These are phyloP conservation scores for Nannochloris sp. DNA, from an alignment of 139 green algal species.

Conservation along the genomic window DNA sequence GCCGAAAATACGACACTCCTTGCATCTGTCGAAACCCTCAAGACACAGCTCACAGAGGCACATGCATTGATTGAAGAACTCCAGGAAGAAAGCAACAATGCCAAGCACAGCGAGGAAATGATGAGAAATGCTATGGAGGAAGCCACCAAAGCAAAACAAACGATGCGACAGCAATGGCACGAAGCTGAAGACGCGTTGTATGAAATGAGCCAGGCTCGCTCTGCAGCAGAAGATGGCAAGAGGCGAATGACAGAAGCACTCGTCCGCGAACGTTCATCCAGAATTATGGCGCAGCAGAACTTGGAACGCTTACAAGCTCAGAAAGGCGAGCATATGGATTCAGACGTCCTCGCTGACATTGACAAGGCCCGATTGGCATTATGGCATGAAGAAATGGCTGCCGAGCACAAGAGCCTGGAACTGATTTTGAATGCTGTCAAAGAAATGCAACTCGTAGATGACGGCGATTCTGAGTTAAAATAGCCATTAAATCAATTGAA, in stretches of 20 bases:
- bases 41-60: background rate
- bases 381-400: constrained; percentile 14
- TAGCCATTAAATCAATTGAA: background rate
- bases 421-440: constrained; percentile 19
- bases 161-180: constrained; percentile 7
- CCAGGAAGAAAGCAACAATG: background rate
- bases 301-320: background rate
- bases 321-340: background rate
- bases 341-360: background rate
- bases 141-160: constrained; percentile 7
- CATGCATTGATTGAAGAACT: background rate
- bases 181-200: constrained; percentile 9
- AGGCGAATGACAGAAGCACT: constrained; percentile 11
- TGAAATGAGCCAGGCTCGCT: constrained; percentile 13
- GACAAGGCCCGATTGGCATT: constrained; percentile 9
- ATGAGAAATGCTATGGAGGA: constrained; percentile 1
- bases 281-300: constrained; percentile 25
- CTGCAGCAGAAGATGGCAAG: constrained; percentile 5
- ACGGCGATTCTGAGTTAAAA: background rate
- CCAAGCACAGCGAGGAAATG: constrained; percentile 1
- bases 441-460: background rate
- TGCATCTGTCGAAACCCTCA: background rate
- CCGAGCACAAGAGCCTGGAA: constrained; percentile 7
- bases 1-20: background rate
- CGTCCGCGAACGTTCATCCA: constrained; percentile 12